Base-by-base conservation (phyloP, 1,284 basidiomycete genomes). In the Ceratobasidium sp. region DNA sequence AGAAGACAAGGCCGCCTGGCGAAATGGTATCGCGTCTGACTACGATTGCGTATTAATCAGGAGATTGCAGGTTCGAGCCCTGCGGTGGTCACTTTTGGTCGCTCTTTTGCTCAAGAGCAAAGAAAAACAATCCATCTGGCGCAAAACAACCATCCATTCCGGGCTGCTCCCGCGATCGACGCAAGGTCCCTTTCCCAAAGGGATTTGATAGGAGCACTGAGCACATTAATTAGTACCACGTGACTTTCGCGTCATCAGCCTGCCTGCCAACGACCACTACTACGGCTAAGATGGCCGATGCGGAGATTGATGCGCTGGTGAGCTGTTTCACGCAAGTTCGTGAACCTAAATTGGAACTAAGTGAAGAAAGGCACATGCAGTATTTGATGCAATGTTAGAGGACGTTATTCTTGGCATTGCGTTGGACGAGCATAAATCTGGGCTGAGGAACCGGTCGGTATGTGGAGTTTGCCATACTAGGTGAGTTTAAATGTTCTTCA, bases 51-150 rank as follows among this genome's bases (percentile, higher is more conserved):
- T 53, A 33, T 40, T 23, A 5, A 93, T 90, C 91, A 92, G 91
- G 91, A 93, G 91, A 92, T 91, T 93, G 92, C 91, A 93, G 92
- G 92, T 93, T 94, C 92, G 92, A 94, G 91, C 92, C 92, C 91
- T 93, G 91, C 91, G 90, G 91, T 91, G 90, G 91, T 91, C 90
- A 91, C 85, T 83, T 78, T 76, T 68, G 66, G 26, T 53, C 23
- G 42, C 13, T 7, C 9, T n/a, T 68, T 2, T 26, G 20, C 42
- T 13, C 49, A 20, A 40, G 7, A 63, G 40, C 13, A 18, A 7
- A 63, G 18, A 40, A 9, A 39, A 40, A 26, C 26, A 51, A 20
- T 51, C 20, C 49, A 51, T 20, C 18, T 20, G 18, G 49, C 49
- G 58, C 23, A 60, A 60, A 33, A 18, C 23, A 13, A 60, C 23